Percentiles rank a stretch among this genome's conserved stretches.
Conservation (phyloP, 352 stramenopile genomes). For the Plasmopara viticola region DNA sequence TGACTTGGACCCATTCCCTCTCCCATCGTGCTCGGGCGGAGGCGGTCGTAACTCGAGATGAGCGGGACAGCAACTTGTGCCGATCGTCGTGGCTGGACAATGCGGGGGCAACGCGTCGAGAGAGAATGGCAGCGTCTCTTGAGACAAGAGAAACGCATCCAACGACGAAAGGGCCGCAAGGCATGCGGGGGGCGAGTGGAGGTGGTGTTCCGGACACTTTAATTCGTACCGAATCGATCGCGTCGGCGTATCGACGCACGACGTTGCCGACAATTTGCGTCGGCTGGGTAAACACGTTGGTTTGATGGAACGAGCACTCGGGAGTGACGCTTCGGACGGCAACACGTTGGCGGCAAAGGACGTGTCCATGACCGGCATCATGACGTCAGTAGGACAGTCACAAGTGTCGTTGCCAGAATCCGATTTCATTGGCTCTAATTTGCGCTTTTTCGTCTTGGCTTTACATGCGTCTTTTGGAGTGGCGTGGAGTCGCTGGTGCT, state of each 20-base stretch:
- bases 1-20: slow-evolving; percentile 1
- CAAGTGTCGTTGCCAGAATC: slow-evolving; percentile 19
- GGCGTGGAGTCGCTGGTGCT: slow-evolving; percentile 59
- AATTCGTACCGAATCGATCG: slow-evolving; percentile 39
- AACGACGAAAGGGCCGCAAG: slow-evolving; percentile 39
- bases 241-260: slow-evolving; percentile 16
- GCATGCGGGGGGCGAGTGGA: slow-evolving; percentile 47
- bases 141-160: slow-evolving; percentile 36
- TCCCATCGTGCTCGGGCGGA: slow-evolving; percentile 10
- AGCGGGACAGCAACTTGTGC: slow-evolving; percentile 29
- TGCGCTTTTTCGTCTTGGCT: slow-evolving; percentile 31
- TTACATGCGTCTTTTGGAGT: slow-evolving; percentile 15
- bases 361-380: slow-evolving; percentile 10
- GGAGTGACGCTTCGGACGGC: slow-evolving; percentile 3
- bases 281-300: slow-evolving; percentile 4
- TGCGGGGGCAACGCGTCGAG: slow-evolving; percentile 28
- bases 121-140: slow-evolving; percentile 26
- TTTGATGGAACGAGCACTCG: slow-evolving; percentile 7
- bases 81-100: slow-evolving; percentile 23
- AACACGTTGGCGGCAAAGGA: slow-evolving; percentile 14
- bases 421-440: slow-evolving; percentile 8
- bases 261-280: slow-evolving; percentile 19
- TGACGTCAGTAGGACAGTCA: slow-evolving; percentile 25
- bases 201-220: slow-evolving; percentile 52
- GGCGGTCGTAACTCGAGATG: slow-evolving; percentile 30